Conservation (phyloP, 2,329 filamentous ascomycete species). For the Pyricularia sp. region DNA sequence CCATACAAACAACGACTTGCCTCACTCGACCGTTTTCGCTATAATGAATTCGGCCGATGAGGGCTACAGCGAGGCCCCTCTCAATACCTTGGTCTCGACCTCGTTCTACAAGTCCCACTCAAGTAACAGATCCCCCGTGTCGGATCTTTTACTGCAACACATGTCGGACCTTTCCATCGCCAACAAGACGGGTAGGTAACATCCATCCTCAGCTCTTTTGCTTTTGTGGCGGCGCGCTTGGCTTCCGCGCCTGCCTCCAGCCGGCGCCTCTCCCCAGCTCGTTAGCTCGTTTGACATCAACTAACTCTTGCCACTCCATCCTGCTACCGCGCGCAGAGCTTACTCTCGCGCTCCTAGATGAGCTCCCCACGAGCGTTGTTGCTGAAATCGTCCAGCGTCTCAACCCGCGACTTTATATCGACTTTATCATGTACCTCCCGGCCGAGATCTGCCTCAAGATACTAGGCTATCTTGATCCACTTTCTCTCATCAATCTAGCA, state of each 20-base stretch:
- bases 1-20: background rate
- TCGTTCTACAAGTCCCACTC: slow-evolving; percentile 16
- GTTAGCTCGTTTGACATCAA: background rate
- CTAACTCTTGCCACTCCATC: background rate
- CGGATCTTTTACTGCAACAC: slow-evolving; percentile 36
- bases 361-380: slow-evolving; percentile 67
- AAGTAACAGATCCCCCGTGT: slow-evolving; percentile 25
- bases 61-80: slow-evolving; percentile 70
- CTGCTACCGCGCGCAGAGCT: slow-evolving; percentile 45
- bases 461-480: slow-evolving; percentile 70
- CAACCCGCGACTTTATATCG: slow-evolving; percentile 77
- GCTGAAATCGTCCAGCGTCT: slow-evolving; percentile 69
- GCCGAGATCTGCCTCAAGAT: slow-evolving; percentile 85
- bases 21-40: slow-evolving; percentile 11
- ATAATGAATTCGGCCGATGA: slow-evolving; percentile 52
- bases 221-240: background rate
- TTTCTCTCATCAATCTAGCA: slow-evolving; percentile 68
- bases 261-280: background rate
- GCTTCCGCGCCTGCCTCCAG: background rate
- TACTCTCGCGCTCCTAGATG: slow-evolving; percentile 63
- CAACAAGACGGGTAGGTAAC: slow-evolving; percentile 33
- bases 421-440: slow-evolving; percentile 76
- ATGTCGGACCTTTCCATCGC: slow-evolving; percentile 34
- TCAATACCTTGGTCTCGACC: slow-evolving; percentile 27
- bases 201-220: slow-evolving; percentile 1